Conservation (phyloP, 176 grass and related monocot genomes). For the Ensete glaucum region DNA sequence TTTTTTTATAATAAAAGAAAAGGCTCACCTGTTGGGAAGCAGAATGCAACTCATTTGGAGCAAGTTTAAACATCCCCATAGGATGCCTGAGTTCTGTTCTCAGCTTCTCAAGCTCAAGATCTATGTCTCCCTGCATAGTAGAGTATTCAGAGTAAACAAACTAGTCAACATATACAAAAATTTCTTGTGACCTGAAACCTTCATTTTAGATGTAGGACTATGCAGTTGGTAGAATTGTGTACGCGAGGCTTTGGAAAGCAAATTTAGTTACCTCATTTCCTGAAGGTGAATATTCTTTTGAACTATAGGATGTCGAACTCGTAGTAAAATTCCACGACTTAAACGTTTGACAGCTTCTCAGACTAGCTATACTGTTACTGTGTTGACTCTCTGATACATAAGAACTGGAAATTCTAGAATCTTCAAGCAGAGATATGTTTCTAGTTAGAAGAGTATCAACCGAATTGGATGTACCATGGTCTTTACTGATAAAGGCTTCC, state of each 20-base stretch:
- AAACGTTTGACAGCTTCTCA: slow-evolving; percentile 7
- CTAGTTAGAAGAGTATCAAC: not conserved
- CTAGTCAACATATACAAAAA: not conserved
- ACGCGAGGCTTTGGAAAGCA: not conserved
- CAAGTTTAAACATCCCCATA: slow-evolving; percentile 25
- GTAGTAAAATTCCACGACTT: not conserved
- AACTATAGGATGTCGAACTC: not conserved
- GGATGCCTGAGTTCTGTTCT: slow-evolving; percentile 38
- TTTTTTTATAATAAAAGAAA: not conserved
- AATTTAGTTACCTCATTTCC: slow-evolving; percentile 7
- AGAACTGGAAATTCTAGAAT: not conserved
- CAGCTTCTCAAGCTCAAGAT: slow-evolving; percentile 44
- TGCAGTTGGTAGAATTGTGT: not conserved
- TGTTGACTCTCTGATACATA: not conserved
- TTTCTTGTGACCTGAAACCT: not conserved
- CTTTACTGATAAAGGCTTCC: not conserved
- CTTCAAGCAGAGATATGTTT: not conserved
- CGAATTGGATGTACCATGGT: not conserved
- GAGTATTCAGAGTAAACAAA: not conserved
- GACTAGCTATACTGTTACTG: not conserved
- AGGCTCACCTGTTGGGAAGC: slow-evolving; percentile 37
- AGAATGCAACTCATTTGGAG: slow-evolving; percentile 24
- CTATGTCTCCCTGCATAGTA: slow-evolving; percentile 36
- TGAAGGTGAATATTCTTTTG: not conserved
- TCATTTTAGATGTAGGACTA: not conserved